Base-by-base conservation (phyloP, 176 grass and related monocot species). In the Carex kokanica region DNA sequence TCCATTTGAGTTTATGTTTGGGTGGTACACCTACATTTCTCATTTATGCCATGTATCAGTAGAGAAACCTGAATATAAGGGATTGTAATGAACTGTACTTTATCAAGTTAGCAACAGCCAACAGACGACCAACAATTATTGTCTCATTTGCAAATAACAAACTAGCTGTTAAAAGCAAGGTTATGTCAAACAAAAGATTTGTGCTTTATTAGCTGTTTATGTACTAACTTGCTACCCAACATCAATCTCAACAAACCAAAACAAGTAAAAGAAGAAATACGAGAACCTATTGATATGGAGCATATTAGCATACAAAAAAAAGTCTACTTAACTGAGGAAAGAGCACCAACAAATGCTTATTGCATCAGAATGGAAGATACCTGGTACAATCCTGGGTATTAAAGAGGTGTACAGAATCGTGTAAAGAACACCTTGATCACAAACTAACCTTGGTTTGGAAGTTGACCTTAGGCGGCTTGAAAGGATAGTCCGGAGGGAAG, bases 401-500 rank as follows among this genome's bases (percentile, higher is more conserved):
- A 21, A 23, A 62, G 27, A 45, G 32, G 6, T 45, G 17, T 21
- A 49, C 45, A 43, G 13, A 64, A 81, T 62, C 29, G 64, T 61
- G 53, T 21, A 56, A 55, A 64, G 62, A 83, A 18, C 31, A 75
- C 64, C 74, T 73, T 58, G 23, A 47, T 83, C 0, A 84, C 10
- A 25, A 66, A 34, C 75, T 82, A 81, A 97, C 92, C 92, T 94
- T 97, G 59, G 90, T 91, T 78, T 97, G 90, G 71, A 97, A 94
- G 78, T 94, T 92, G 75, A 97, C 92, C 89, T 94, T 94, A 72
- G 94, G 92, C 29, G 94, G 94, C 72, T 97, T 97, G 41, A 92
- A 97, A 27, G 94, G 94, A 77, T 97, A 97, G 83, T 97, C 92
- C 31, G 94, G 92, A 83, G 94, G 94, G 53, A 94, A 97, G 87